A percentile compares a stretch with the other conserved stretches of the same genome.
Evolutionary conservation across 768 basidiomycete genomes (phyloP).

Genomic region (Lentinula sp.): DNA sequence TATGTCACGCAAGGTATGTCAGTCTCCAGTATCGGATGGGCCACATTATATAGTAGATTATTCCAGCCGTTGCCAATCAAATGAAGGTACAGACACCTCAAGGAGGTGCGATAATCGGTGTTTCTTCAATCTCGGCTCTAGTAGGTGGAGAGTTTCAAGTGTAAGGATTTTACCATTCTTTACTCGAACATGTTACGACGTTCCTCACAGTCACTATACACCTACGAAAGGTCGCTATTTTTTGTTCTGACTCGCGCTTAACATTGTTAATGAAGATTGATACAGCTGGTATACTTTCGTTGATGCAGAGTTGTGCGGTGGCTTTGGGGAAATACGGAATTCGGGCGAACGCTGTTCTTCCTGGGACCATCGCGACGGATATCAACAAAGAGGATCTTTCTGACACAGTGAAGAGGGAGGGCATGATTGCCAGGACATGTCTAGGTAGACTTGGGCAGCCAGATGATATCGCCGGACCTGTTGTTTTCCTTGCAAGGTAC

Average conservation of each 20-base stretch:
- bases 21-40: not conserved
- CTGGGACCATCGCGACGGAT: constrained; percentile 71
- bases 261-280: not conserved
- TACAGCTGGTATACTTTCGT: constrained; percentile 58
- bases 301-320: constrained; percentile 78
- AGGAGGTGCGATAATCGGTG: constrained; percentile 70
- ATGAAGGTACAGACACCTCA: constrained; percentile 66
- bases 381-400: constrained; percentile 75
- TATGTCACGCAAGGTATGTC: constrained; percentile 55
- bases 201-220: constrained; percentile 50
- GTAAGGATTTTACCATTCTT: constrained; percentile 19
- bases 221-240: constrained; percentile 50
- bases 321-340: constrained; percentile 75
- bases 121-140: constrained; percentile 74
- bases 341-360: constrained; percentile 65
- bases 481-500: constrained; percentile 57
- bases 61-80: constrained; percentile 59
- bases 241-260: not conserved
- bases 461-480: constrained; percentile 59
- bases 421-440: constrained; percentile 59
- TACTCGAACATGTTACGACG: not conserved
- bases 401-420: constrained; percentile 48
- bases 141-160: constrained; percentile 72
- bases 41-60: constrained; percentile 4
- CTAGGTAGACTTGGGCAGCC: constrained; percentile 61